These are phyloP conservation scores for Kwoniella newhampshirensis DNA, from an alignment of 768 basidiomycete genomes.

Conservation along the genomic window DNA sequence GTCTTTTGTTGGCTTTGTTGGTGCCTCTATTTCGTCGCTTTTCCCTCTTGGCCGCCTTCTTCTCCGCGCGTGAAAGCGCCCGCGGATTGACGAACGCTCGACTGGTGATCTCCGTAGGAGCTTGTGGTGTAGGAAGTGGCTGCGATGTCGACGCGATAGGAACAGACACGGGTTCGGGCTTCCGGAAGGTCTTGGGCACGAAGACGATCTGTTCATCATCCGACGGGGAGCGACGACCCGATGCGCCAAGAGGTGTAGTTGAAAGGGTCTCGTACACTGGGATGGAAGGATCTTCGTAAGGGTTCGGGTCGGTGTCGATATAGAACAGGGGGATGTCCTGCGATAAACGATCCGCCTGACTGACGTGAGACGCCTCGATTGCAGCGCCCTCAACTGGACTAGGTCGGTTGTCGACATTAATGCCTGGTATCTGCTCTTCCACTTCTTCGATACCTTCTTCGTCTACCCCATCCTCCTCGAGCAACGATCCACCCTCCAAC, in stretches of 20 bases:
- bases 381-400: background rate
- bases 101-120: background rate
- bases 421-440: background rate
- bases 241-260: conserved; percentile 13
- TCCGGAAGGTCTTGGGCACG: conserved; percentile 32
- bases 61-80: conserved; percentile 22
- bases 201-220: conserved; percentile 51
- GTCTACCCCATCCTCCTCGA: background rate
- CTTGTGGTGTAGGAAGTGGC: conserved; percentile 1
- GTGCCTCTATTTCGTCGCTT: conserved; percentile 24
- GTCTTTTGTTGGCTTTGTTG: conserved; percentile 15
- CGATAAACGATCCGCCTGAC: too few relatives aligned
- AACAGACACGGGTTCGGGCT: conserved; percentile 45
- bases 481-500: background rate
- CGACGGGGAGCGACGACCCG: conserved; percentile 6
- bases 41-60: conserved; percentile 38
- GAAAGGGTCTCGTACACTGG: conserved; percentile 25
- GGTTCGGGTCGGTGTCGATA: conserved; percentile 33
- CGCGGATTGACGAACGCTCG: conserved; percentile 25
- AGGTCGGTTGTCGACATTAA: background rate
- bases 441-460: background rate
- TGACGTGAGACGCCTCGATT: too few relatives aligned
- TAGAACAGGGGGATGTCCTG: conserved; percentile 31
- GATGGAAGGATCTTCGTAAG: background rate
- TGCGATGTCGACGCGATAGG: conserved; percentile 7